A percentile compares a stretch with the other conserved stretches of the same genome.
Evolutionary conservation across 306 rosid species (phyloP).

Genomic region (Ormosia emarginata): DNA sequence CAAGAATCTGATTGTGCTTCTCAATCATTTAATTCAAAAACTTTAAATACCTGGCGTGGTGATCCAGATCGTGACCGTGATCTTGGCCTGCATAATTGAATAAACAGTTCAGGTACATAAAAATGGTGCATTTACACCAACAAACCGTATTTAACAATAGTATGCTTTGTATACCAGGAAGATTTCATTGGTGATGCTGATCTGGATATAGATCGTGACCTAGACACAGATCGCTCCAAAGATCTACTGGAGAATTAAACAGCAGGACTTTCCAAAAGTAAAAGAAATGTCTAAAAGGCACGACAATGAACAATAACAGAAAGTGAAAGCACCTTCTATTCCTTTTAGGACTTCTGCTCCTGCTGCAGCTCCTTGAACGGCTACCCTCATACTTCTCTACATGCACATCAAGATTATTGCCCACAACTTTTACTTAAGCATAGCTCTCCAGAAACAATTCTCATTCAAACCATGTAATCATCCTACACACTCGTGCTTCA

Average conservation of each 20-base stretch:
- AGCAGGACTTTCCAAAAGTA: background rate
- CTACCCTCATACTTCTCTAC: constrained; percentile 73
- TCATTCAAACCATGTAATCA: background rate
- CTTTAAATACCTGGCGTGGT: constrained; percentile 60
- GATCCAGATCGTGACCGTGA: constrained; percentile 62
- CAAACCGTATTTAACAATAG: background rate
- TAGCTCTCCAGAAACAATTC: background rate
- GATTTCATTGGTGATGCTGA: constrained; percentile 83
- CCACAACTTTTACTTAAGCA: background rate
- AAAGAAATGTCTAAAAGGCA: background rate
- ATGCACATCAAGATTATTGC: constrained; percentile 31
- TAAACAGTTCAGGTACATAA: background rate
- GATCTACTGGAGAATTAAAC: constrained; percentile 55
- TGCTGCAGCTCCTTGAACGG: constrained; percentile 80
- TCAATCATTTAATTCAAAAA: background rate
- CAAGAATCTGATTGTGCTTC: background rate
- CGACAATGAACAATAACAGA: background rate
- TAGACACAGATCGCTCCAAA: constrained; percentile 72
- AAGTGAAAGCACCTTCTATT: constrained; percentile 51
- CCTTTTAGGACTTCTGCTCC: constrained; percentile 67
- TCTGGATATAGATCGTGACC: constrained; percentile 81
- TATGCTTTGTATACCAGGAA: constrained; percentile 52
- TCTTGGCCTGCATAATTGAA: constrained; percentile 50
- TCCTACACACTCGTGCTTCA: background rate
- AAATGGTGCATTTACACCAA: background rate